Conservation (phyloP, 768 basidiomycete genomes). For the Hemileccinum rubropunctum region DNA sequence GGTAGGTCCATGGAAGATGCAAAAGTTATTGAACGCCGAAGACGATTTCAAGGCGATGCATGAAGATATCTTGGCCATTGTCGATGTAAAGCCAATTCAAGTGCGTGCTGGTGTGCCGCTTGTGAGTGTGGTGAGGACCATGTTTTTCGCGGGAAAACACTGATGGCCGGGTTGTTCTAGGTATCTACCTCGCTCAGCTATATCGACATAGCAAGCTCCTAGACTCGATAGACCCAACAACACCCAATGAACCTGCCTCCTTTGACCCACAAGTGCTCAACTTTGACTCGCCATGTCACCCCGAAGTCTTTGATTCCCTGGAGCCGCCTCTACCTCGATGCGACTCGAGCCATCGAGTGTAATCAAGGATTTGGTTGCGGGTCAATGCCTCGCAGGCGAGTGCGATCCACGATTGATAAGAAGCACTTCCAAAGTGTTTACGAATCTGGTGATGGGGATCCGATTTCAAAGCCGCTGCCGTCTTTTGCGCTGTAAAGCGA, state of each 20-base stretch:
- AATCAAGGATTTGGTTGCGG: conserved; percentile 76
- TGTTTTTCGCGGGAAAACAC: background rate
- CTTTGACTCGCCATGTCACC: conserved; percentile 68
- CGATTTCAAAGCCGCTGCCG: conserved; percentile 12
- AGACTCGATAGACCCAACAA: conserved; percentile 80
- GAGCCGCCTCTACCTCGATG: conserved; percentile 72
- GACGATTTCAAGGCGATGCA: conserved; percentile 79
- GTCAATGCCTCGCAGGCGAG: conserved; percentile 76
- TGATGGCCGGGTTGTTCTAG: conserved; percentile 35
- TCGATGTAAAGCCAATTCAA: conserved; percentile 62
- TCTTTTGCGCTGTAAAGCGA: conserved; percentile 20
- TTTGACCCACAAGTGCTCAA: conserved; percentile 60
- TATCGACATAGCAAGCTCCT: conserved; percentile 64
- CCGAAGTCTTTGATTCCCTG: conserved; percentile 75
- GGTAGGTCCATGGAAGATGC: conserved; percentile 65
- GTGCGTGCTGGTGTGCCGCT: conserved; percentile 73
- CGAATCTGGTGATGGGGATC: conserved; percentile 41
- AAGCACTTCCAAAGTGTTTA: conserved; percentile 74
- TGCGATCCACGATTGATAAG: conserved; percentile 70
- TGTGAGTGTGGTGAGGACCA: conserved; percentile 41
- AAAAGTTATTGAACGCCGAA: conserved; percentile 58
- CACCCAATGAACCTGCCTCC: conserved; percentile 64
- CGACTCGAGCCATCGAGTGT: conserved; percentile 83
- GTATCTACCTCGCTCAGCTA: conserved; percentile 74
- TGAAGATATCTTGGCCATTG: conserved; percentile 57